Conservation (phyloP, 768 basidiomycete species). For the Dentipellis fragilis region DNA sequence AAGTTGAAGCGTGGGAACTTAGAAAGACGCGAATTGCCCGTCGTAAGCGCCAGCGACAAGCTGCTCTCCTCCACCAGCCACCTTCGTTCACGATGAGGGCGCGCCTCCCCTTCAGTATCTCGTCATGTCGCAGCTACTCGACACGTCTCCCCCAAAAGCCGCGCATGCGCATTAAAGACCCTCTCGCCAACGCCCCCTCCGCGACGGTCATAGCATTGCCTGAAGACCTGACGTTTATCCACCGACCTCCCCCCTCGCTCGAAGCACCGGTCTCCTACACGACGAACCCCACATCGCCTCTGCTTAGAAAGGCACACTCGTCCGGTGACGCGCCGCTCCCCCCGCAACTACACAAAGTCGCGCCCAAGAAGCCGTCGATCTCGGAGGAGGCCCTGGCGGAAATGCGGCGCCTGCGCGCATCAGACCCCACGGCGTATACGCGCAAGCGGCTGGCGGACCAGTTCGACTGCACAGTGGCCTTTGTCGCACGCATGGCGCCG, state of each 20-base stretch:
- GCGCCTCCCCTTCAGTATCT: background rate
- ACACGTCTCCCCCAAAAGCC: slow-evolving; percentile 13
- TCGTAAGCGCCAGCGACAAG: too few relatives aligned
- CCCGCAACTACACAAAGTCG: slow-evolving; percentile 14
- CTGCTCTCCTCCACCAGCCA: too few relatives aligned
- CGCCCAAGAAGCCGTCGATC: slow-evolving; percentile 27
- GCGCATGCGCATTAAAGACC: slow-evolving; percentile 12
- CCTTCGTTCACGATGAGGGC: slow-evolving; percentile 1
- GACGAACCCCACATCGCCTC: slow-evolving; percentile 59
- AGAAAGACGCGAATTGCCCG: too few relatives aligned
- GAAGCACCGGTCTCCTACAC: slow-evolving; percentile 66
- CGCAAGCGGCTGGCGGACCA: slow-evolving; percentile 59
- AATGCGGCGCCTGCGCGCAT: slow-evolving; percentile 47
- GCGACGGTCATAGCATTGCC: slow-evolving; percentile 8
- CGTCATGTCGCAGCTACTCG: slow-evolving; percentile 9
- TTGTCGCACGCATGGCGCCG: slow-evolving; percentile 57
- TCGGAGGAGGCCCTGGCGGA: slow-evolving; percentile 43
- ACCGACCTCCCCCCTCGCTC: slow-evolving; percentile 73
- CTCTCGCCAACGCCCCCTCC: slow-evolving; percentile 7
- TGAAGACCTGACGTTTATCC: slow-evolving; percentile 65
- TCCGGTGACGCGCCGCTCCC: slow-evolving; percentile 17
- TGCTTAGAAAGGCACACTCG: slow-evolving; percentile 35
- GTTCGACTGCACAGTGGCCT: slow-evolving; percentile 64
- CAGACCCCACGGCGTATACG: slow-evolving; percentile 51
- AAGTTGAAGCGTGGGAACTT: too few relatives aligned